Conservation (phyloP, 805 yeast species). For the Candida ulmi region DNA sequence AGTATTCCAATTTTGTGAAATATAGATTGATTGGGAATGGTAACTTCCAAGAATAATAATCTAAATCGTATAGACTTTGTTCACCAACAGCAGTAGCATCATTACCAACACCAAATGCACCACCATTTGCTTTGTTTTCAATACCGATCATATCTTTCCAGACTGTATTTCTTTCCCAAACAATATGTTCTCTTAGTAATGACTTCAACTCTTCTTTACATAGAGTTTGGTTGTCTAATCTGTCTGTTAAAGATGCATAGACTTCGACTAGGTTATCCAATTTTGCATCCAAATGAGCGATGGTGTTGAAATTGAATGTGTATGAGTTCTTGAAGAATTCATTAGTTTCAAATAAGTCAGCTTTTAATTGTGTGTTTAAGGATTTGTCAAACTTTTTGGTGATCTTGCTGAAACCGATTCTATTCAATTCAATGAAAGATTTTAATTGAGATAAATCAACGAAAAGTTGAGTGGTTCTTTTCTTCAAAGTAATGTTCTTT, state of each 20-base stretch:
- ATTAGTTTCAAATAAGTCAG: slow-evolving; percentile 38
- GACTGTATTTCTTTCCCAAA: slow-evolving; percentile 94
- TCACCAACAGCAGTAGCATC: slow-evolving; percentile 25
- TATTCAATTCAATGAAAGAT: slow-evolving; percentile 78
- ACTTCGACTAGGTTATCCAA: slow-evolving; percentile 46
- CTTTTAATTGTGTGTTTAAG: slow-evolving; percentile 48
- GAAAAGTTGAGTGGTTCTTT: slow-evolving; percentile 55
- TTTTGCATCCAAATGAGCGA: slow-evolving; percentile 43
- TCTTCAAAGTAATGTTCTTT: slow-evolving; percentile 60
- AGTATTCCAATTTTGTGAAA: slow-evolving; percentile 23
- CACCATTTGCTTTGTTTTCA: slow-evolving; percentile 55
- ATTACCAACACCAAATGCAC: slow-evolving; percentile 32
- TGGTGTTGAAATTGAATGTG: slow-evolving; percentile 49
- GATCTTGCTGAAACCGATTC: slow-evolving; percentile 81
- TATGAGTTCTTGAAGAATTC: slow-evolving; percentile 42
- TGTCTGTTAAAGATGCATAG: slow-evolving; percentile 46
- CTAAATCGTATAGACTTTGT: slow-evolving; percentile 27
- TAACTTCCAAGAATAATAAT: slow-evolving; percentile 26
- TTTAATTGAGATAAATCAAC: slow-evolving; percentile 76
- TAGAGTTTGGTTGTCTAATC: slow-evolving; percentile 28
- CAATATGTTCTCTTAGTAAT: slow-evolving; percentile 80
- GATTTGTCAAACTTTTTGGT: slow-evolving; percentile 88
- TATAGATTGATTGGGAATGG: slow-evolving; percentile 25
- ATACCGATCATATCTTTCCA: slow-evolving; percentile 93
- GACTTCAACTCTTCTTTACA: slow-evolving; percentile 53